A percentile compares a stretch with the other conserved stretches of the same genome.
Conservation (phyloP, 257 asterid species). For the Capsicum chinense region DNA sequence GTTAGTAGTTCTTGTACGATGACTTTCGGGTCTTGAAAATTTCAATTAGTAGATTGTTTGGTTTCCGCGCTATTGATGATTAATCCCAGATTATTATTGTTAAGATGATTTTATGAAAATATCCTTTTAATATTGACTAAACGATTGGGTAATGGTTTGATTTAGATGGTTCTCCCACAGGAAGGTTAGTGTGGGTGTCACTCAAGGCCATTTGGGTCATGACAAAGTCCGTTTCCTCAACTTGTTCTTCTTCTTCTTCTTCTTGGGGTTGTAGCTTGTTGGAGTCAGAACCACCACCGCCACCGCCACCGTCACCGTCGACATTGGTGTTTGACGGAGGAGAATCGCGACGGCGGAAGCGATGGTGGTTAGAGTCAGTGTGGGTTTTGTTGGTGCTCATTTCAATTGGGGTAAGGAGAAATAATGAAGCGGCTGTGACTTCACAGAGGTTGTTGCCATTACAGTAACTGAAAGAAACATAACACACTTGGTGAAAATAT, state of each 20-base stretch:
- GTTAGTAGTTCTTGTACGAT: too few species aligned
- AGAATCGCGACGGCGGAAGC: constrained; percentile 65
- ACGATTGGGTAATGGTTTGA: too few species aligned
- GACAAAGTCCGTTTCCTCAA: constrained; percentile 13
- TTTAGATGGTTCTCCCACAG: too few species aligned
- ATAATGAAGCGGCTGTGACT: constrained; percentile 82
- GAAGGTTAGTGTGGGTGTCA: too few species aligned
- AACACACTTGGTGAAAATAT: not conserved
- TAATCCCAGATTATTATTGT: too few species aligned
- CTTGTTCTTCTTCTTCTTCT: not conserved
- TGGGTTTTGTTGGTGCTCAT: constrained; percentile 66
- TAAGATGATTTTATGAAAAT: too few species aligned
- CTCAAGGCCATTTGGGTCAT: too few species aligned
- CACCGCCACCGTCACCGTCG: not conserved
- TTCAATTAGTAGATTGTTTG: too few species aligned
- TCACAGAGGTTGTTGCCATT: constrained; percentile 80
- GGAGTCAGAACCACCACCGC: constrained; percentile 13
- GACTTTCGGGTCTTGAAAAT: too few species aligned
- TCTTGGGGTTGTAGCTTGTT: constrained; percentile 8
- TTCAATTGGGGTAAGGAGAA: constrained; percentile 66
- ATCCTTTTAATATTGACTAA: too few species aligned
- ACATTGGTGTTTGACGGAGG: constrained; percentile 42
- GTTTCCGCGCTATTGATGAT: too few species aligned
- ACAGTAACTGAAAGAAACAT: not conserved
- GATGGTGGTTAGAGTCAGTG: constrained; percentile 50